A percentile compares a stretch with the other conserved stretches of the same genome.
Conservation (phyloP, 73 alveolate species). For the Symbiodinium natans region DNA sequence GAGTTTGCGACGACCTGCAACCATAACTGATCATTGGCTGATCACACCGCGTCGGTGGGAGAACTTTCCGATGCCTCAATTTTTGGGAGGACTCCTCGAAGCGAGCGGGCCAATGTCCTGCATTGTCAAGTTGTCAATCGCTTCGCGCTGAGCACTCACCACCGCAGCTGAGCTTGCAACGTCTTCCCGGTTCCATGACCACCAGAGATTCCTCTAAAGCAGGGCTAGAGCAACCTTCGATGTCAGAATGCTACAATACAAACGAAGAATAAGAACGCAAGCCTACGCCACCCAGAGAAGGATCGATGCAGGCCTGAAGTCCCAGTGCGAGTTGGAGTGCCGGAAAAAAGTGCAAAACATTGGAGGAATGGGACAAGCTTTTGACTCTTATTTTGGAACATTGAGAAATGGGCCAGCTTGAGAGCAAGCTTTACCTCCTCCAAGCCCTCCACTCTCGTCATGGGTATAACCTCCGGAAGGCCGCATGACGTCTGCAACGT, state of each 20-base stretch:
- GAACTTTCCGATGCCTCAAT: slow-evolving; percentile 58
- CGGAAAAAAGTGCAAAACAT: neutral
- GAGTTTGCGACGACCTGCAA: slow-evolving; percentile 64
- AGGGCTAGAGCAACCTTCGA: neutral
- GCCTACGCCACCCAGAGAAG: slow-evolving; percentile 92
- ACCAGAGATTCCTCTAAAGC: slow-evolving; percentile 57
- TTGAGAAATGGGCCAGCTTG: slow-evolving; percentile 13
- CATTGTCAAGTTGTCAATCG: no score
- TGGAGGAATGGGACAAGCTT: neutral
- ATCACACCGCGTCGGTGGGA: no score
- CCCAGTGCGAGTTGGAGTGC: neutral
- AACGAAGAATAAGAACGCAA: neutral
- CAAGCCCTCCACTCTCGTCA: slow-evolving; percentile 91
- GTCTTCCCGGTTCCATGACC: slow-evolving; percentile 94
- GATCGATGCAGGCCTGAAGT: slow-evolving; percentile 71
- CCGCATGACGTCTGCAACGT: no score
- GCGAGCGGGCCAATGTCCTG: slow-evolving; percentile 88
- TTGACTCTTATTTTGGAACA: no score
- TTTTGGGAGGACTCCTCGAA: slow-evolving; percentile 86
- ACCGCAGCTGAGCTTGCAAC: neutral
- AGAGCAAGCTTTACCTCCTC: slow-evolving; percentile 93
- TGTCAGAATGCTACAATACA: neutral
- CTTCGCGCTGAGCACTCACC: neutral
- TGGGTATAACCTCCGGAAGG: slow-evolving; percentile 56
- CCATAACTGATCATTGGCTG: no score